Conservation (phyloP, 2,329 filamentous ascomycete genomes). For the Aspergillus persii region DNA sequence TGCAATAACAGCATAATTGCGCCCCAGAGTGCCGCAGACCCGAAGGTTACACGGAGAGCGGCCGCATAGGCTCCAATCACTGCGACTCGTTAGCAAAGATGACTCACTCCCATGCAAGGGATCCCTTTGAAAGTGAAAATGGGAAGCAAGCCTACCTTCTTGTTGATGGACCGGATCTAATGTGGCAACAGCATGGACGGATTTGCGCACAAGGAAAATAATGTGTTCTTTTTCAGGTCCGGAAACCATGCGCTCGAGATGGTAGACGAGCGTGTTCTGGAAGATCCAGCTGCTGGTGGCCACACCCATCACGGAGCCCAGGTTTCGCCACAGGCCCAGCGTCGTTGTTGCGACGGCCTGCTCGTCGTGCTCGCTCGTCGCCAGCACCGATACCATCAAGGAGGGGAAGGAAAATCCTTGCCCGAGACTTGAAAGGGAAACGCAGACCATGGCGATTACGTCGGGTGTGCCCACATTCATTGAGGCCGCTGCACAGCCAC, state of each 20-base stretch:
- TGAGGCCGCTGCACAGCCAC: constrained; percentile 50
- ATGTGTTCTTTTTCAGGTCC: constrained; percentile 57
- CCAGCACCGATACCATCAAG: constrained; percentile 63
- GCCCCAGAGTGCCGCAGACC: constrained; percentile 38
- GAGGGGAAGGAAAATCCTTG: constrained; percentile 65
- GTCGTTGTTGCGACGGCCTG: constrained; percentile 70
- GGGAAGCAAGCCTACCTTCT: constrained; percentile 41
- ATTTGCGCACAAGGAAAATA: constrained; percentile 51
- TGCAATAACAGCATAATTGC: constrained; percentile 34
- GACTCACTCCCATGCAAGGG: background rate
- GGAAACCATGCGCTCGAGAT: constrained; percentile 58
- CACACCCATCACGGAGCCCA: constrained; percentile 73
- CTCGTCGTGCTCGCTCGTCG: constrained; percentile 57
- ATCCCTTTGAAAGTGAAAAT: background rate
- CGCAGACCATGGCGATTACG: constrained; percentile 55
- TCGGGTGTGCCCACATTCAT: constrained; percentile 54
- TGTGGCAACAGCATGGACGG: constrained; percentile 48
- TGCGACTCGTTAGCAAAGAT: constrained; percentile 21
- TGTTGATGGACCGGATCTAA: constrained; percentile 46
- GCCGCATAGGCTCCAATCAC: constrained; percentile 38
- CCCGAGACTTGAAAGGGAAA: constrained; percentile 58
- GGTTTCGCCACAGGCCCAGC: constrained; percentile 66
- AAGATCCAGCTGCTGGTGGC: constrained; percentile 68
- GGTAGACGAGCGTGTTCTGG: constrained; percentile 65
- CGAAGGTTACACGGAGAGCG: constrained; percentile 38